Conservation (phyloP, 495 filamentous ascomycete genomes). For the Penicillium chermesinum region DNA sequence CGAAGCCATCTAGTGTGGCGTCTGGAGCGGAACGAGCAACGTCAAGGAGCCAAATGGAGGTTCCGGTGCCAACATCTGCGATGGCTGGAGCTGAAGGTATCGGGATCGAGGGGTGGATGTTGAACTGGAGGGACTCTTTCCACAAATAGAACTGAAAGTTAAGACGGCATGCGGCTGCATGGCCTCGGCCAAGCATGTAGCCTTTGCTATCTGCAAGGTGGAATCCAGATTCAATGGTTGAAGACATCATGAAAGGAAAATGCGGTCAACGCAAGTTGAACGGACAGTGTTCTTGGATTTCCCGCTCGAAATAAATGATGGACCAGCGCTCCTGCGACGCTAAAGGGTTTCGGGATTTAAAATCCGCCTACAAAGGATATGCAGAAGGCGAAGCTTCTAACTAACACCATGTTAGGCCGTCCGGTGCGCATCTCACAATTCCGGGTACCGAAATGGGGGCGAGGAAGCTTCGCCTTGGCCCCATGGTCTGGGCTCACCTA, state of each 20-base stretch:
- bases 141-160: constrained; percentile 11
- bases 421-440: no score
- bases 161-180: constrained; percentile 4
- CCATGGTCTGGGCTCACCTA: no score
- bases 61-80: constrained; percentile 21
- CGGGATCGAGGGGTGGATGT: constrained; percentile 12
- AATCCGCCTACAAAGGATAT: no score
- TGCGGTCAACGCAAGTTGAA: background rate
- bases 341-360: no score
- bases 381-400: no score
- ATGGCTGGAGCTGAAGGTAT: constrained; percentile 8
- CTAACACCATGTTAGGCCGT: no score
- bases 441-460: no score
- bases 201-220: constrained; percentile 8
- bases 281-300: background rate
- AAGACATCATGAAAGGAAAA: background rate
- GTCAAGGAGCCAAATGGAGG: constrained; percentile 26
- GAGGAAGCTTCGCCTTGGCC: background rate
- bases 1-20: constrained; percentile 16
- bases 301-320: background rate
- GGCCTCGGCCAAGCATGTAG: constrained; percentile 9
- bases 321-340: background rate
- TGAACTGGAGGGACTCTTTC: constrained; percentile 10
- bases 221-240: constrained; percentile 1
- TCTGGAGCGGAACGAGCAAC: constrained; percentile 15